Evolutionary conservation across 1,139 yeast species (phyloP).

Genomic region (Suhomyces terraborum): DNA sequence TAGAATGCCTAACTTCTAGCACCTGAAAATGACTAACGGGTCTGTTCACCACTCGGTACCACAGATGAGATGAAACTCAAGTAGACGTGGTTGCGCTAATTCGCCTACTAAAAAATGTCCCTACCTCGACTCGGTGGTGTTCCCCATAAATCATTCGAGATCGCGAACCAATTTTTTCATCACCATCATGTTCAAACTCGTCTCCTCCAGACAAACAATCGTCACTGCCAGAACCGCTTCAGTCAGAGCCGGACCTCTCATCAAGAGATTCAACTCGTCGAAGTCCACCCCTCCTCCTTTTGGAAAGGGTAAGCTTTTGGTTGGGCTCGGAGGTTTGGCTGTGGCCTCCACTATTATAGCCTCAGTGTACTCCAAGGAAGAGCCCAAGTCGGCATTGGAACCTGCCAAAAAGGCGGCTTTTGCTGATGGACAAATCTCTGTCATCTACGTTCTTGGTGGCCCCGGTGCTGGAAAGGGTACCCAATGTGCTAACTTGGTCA

Average conservation of each 20-base stretch:
- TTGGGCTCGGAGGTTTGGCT: slow-evolving; percentile 41
- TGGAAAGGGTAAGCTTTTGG: slow-evolving; percentile 28
- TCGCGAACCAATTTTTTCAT: slow-evolving; percentile 3
- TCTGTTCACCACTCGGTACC: too few species aligned
- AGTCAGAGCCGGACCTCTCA: slow-evolving; percentile 4
- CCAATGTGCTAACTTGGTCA: slow-evolving; percentile 83
- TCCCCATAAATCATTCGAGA: not conserved
- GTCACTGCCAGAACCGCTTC: slow-evolving; percentile 3
- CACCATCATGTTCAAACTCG: slow-evolving; percentile 9
- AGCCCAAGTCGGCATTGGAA: slow-evolving; percentile 52
- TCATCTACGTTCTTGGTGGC: slow-evolving; percentile 85
- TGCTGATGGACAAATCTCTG: slow-evolving; percentile 64
- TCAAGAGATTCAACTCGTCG: slow-evolving; percentile 23
- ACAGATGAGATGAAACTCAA: too few species aligned
- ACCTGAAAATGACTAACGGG: too few species aligned
- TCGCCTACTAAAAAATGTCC: too few species aligned
- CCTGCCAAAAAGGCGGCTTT: slow-evolving; percentile 47
- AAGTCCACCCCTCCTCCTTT: slow-evolving; percentile 21
- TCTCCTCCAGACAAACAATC: slow-evolving; percentile 2
- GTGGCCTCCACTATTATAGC: slow-evolving; percentile 52
- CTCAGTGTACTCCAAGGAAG: slow-evolving; percentile 43
- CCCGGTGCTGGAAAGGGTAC: slow-evolving; percentile 98
- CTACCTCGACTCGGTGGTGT: not conserved
- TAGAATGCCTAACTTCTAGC: too few species aligned
- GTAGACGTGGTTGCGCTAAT: too few species aligned